These are phyloP conservation scores for Kazachstania sp. DNA, from an alignment of 1,139 yeast species.

Conservation along the genomic window DNA sequence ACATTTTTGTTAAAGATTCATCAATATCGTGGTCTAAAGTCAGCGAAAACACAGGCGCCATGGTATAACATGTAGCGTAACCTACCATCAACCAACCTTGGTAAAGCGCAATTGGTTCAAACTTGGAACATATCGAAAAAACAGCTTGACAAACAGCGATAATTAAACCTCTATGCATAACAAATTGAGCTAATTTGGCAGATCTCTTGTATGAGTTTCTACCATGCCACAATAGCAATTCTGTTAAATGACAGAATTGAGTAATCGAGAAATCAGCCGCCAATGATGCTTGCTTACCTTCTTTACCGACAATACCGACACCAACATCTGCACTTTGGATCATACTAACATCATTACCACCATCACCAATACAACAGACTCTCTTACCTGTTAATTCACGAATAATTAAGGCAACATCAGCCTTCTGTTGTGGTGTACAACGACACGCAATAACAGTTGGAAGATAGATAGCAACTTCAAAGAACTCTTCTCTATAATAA, in stretches of 20 bases:
- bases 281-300: slow-evolving; percentile 92
- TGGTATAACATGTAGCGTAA: slow-evolving; percentile 91
- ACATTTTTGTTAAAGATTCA: slow-evolving; percentile 77
- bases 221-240: slow-evolving; percentile 92
- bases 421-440: slow-evolving; percentile 98
- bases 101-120: slow-evolving; percentile 88
- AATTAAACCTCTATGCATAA: slow-evolving; percentile 89
- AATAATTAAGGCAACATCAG: slow-evolving; percentile 81
- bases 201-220: slow-evolving; percentile 93
- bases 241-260: slow-evolving; percentile 83
- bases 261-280: slow-evolving; percentile 96
- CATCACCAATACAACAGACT: slow-evolving; percentile 97
- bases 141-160: slow-evolving; percentile 97
- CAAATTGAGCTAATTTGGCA: slow-evolving; percentile 90
- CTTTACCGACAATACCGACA: slow-evolving; percentile 97
- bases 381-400: slow-evolving; percentile 74
- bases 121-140: slow-evolving; percentile 72
- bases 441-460: slow-evolving; percentile 97
- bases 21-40: slow-evolving; percentile 89
- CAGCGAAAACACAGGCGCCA: slow-evolving; percentile 95
- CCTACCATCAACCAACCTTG: slow-evolving; percentile 99
- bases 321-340: slow-evolving; percentile 98
- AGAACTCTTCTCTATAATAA: slow-evolving; percentile 60
- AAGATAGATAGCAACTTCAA: slow-evolving; percentile 60
- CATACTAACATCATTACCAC: slow-evolving; percentile 99